Evolutionary conservation across 2,329 filamentous ascomycete genomes (phyloP).

Genomic region (Arthrinium puccinioides): DNA sequence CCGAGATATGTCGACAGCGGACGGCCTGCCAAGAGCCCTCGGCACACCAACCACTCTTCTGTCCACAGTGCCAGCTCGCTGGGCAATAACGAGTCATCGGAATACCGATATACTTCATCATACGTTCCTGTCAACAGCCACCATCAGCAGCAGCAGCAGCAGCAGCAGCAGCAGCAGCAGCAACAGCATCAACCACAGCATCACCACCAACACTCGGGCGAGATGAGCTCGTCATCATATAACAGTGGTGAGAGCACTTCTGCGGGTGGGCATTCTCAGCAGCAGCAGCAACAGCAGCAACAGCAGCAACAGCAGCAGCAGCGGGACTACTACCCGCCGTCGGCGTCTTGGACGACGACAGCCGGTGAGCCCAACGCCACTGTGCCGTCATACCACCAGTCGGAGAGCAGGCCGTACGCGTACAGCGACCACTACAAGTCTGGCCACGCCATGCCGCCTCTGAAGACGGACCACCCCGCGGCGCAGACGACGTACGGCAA

Average conservation of each 20-base stretch:
- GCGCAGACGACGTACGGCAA: constrained; percentile 39
- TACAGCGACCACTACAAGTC: constrained; percentile 43
- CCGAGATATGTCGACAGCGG: constrained; percentile 51
- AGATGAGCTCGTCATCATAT: constrained; percentile 28
- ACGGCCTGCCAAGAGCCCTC: constrained; percentile 49
- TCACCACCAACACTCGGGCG: too few species aligned
- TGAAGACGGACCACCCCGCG: constrained; percentile 26
- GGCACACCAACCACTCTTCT: constrained; percentile 46
- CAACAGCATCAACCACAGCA: too few species aligned
- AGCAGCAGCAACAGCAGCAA: constrained; percentile 30
- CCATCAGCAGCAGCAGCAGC: too few species aligned
- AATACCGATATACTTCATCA: constrained; percentile 49
- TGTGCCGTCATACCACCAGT: constrained; percentile 33
- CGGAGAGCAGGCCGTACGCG: constrained; percentile 39
- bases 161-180: too few species aligned
- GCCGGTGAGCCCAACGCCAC: constrained; percentile 36
- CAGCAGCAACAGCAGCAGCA: constrained; percentile 5
- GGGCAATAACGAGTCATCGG: constrained; percentile 40
- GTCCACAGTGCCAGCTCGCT: constrained; percentile 43
- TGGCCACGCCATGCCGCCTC: constrained; percentile 23
- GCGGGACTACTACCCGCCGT: constrained; percentile 45
- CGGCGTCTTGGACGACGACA: constrained; percentile 44
- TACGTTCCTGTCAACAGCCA: constrained; percentile 27
- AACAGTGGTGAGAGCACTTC: constrained; percentile 11
- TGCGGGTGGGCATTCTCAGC: constrained; percentile 5